Evolutionary conservation across 2,329 filamentous ascomycete species (phyloP).

Genomic region (Ascochyta rabiei): DNA sequence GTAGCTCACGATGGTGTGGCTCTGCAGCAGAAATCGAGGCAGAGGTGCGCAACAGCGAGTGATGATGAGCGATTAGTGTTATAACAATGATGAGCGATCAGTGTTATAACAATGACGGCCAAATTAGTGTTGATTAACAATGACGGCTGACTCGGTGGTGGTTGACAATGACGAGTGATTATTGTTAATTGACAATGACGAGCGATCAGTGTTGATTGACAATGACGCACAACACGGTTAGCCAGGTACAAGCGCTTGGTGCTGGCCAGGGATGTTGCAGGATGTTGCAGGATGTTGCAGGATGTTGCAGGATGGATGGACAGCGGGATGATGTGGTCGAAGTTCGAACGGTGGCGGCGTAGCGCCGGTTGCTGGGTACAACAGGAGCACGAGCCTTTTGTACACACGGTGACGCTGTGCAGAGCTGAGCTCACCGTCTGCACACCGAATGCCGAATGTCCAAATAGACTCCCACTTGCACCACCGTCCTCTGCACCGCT

Average conservation of each 20-base stretch:
- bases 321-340: not conserved
- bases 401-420: not conserved
- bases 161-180: no score
- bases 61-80: no score
- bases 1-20: slow-evolving; percentile 9
- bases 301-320: not conserved
- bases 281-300: slow-evolving; percentile 1
- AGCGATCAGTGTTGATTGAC: no score
- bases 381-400: not conserved
- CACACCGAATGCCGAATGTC: no score
- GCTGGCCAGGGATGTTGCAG: slow-evolving; percentile 3
- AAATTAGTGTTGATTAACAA: no score
- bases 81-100: no score
- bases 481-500: not conserved
- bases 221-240: slow-evolving; percentile 10
- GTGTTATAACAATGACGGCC: no score
- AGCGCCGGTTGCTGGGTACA: not conserved
- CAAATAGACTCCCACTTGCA: no score
- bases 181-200: no score
- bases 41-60: not conserved
- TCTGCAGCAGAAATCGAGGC: not conserved
- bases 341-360: no score
- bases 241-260: slow-evolving; percentile 10
- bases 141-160: slow-evolving; percentile 6
- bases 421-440: not conserved